phyloP scores from a whole-genome alignment of 2,329 filamentous ascomycete species.

The Xylariaceae sp. region DNA sequence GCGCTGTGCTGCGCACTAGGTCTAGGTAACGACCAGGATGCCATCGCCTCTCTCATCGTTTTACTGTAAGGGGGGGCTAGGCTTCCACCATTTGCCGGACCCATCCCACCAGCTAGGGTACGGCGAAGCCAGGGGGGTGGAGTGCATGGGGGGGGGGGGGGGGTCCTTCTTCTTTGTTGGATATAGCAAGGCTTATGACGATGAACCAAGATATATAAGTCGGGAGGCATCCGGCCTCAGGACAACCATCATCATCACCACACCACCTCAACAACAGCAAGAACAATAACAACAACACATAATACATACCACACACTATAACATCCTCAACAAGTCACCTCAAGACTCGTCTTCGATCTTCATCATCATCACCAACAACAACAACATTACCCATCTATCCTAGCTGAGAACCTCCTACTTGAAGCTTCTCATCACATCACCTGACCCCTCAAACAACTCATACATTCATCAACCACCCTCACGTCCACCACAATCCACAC shows the following conservation, averaged over 20 bases:
- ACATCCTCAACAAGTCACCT: background rate
- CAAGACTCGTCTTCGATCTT: background rate
- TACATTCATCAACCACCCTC: conserved; percentile 3
- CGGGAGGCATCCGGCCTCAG: conserved; percentile 10
- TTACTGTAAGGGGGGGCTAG: conserved; percentile 5
- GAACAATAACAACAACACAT: conserved; percentile 5
- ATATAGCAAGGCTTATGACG: conserved; percentile 8
- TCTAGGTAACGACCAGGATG: conserved; percentile 1
- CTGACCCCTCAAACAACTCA: conserved; percentile 1
- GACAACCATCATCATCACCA: conserved; percentile 21
- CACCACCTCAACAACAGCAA: conserved; percentile 3
- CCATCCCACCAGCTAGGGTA: conserved; percentile 8
- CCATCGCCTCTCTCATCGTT: conserved; percentile 5
- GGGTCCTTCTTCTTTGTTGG: background rate
- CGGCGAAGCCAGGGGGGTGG: conserved; percentile 6
- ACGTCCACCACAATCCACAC: conserved; percentile 11
- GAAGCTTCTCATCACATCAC: background rate
- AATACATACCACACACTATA: background rate
- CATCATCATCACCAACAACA: conserved; percentile 1
- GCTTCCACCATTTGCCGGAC: conserved; percentile 16
- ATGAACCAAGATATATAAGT: conserved; percentile 15
- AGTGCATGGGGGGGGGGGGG: background rate
- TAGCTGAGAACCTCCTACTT: conserved; percentile 2
- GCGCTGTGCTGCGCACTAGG: conserved; percentile 2
- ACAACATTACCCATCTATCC: conserved; percentile 1